phyloP scores from a whole-genome alignment of 2,329 filamentous ascomycete genomes.

The Penicillium fuscoglaucum region DNA sequence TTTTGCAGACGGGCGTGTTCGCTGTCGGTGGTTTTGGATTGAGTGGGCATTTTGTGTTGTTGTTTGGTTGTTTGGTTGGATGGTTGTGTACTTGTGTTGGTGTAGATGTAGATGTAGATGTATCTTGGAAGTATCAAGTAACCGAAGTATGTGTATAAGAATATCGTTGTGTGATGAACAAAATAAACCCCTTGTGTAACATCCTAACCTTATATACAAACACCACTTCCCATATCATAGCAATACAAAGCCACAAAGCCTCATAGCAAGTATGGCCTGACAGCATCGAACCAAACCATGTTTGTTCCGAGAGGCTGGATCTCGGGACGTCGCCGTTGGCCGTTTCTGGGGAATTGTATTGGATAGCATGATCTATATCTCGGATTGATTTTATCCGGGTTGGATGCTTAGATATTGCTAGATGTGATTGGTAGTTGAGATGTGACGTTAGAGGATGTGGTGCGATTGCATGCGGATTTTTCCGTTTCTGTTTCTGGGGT shows the following conservation, averaged over 20 bases:
- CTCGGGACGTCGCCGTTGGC: background rate
- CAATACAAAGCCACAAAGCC: background rate
- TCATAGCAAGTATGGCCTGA: slow-evolving; percentile 13
- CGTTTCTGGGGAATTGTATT: background rate
- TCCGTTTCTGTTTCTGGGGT: background rate
- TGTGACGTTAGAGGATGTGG: slow-evolving; percentile 20
- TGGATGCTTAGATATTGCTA: background rate
- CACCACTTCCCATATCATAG: no score
- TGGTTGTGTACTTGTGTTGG: background rate
- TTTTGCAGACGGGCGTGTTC: slow-evolving; percentile 31
- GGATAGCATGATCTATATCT: slow-evolving; percentile 11
- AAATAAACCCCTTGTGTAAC: background rate
- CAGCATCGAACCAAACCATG: slow-evolving; percentile 1
- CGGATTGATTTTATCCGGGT: background rate
- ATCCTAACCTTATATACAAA: slow-evolving; percentile 7
- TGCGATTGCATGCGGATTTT: slow-evolving; percentile 9
- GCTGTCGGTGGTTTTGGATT: slow-evolving; percentile 3
- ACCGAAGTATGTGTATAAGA: background rate
- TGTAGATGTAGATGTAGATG: background rate
- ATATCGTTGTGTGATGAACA: background rate
- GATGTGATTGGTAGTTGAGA: background rate
- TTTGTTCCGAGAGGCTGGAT: slow-evolving; percentile 1
- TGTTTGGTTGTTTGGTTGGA: slow-evolving; percentile 1
- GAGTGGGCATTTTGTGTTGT: slow-evolving; percentile 10
- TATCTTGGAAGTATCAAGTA: background rate